Evolutionary conservation across 2,329 filamentous ascomycete species (phyloP).

Genomic region (Botrytis tulipae): DNA sequence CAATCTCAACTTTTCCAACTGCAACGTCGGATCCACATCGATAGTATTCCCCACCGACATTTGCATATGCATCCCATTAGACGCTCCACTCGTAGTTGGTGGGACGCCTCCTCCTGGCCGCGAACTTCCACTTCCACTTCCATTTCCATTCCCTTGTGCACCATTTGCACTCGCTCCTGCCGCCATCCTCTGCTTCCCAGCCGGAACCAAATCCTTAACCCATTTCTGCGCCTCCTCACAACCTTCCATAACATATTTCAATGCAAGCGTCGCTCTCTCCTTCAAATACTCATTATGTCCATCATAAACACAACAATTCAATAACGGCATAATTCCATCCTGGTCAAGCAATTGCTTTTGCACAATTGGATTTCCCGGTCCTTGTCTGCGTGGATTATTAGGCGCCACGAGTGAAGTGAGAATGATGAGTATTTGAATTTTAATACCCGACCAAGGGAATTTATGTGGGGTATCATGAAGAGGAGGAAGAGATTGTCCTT

Average conservation of each 20-base stretch:
- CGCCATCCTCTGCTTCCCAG: conserved; percentile 22
- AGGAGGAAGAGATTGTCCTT: conserved; percentile 43
- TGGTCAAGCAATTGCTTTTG: conserved; percentile 84
- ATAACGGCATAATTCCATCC: conserved; percentile 80
- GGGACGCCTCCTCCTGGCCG: background rate
- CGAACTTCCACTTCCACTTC: background rate
- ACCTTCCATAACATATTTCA: conserved; percentile 79
- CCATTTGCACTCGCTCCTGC: background rate
- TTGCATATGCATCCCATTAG: background rate
- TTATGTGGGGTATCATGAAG: conserved; percentile 64
- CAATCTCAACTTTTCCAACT: conserved; percentile 11
- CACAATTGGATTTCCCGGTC: conserved; percentile 68
- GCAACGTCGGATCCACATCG: background rate
- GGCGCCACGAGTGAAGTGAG: conserved; percentile 88
- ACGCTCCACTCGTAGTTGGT: background rate
- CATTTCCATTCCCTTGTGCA: background rate
- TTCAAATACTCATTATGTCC: conserved; percentile 93
- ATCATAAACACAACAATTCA: conserved; percentile 88
- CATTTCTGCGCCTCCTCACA: conserved; percentile 71
- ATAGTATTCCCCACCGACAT: background rate
- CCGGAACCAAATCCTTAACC: conserved; percentile 54
- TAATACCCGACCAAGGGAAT: conserved; percentile 72
- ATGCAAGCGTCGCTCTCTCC: conserved; percentile 82
- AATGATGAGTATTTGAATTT: conserved; percentile 88
- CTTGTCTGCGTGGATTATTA: conserved; percentile 57